Percentiles rank a stretch among this genome's conserved stretches.
These are phyloP conservation scores for Anisogramma anomala DNA, from an alignment of 2,329 filamentous ascomycete species.

Conservation along the genomic window DNA sequence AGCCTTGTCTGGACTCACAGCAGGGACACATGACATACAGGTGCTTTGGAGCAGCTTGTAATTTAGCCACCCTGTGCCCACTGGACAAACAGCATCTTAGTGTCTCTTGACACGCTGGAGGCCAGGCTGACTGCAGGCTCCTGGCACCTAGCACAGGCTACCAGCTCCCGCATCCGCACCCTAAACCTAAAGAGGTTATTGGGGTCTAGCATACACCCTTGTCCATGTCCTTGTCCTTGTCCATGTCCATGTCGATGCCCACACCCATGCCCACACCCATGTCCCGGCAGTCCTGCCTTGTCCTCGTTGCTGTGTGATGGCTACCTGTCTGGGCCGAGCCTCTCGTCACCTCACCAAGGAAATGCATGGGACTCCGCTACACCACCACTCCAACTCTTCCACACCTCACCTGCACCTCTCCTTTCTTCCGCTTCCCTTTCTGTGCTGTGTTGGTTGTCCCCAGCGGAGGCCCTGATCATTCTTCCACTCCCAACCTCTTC, in stretches of 20 bases:
- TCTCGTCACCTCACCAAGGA: background rate
- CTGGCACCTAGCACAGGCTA: background rate
- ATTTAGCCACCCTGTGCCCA: background rate
- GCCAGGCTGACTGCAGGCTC: no score
- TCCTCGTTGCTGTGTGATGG: background rate
- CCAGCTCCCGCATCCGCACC: background rate
- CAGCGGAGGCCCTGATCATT: constrained; percentile 1
- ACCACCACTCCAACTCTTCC: background rate
- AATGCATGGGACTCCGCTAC: constrained; percentile 5
- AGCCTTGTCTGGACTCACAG: constrained; percentile 2
- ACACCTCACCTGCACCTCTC: background rate
- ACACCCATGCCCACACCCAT: no score
- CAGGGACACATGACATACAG: background rate
- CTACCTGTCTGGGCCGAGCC: constrained; percentile 1
- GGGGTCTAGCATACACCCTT: constrained; percentile 3
- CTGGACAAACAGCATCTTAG: background rate
- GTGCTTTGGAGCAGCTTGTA: constrained; percentile 7
- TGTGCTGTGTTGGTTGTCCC: constrained; percentile 4
- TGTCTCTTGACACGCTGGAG: no score
- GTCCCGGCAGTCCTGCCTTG: background rate
- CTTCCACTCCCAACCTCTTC: constrained; percentile 4
- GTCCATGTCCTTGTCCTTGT: background rate
- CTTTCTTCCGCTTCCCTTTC: constrained; percentile 6
- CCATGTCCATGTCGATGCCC: no score
- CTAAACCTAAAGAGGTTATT: constrained; percentile 4